Percentiles rank a stretch among this genome's conserved stretches.
phyloP scores from a whole-genome alignment of 2,329 filamentous ascomycete species.

The Periconia sp. region DNA sequence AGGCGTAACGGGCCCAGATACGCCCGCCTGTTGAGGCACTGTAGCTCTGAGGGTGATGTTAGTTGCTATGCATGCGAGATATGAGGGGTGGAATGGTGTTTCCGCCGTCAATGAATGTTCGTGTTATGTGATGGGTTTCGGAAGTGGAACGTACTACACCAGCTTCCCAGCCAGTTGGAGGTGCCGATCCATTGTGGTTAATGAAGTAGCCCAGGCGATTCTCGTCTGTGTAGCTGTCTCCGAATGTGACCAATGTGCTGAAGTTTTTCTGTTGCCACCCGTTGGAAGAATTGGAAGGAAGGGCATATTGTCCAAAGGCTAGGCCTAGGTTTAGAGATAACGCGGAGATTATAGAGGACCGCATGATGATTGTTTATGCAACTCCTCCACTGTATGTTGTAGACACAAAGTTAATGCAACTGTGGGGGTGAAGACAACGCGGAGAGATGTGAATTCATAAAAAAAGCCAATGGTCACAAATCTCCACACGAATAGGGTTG shows the following conservation, averaged over 20 bases:
- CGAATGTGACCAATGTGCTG: conserved; percentile 68
- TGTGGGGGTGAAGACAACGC: not conserved
- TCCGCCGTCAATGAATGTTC: not conserved
- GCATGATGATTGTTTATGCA: conserved; percentile 15
- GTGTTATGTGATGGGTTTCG: not conserved
- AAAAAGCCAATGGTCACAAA: not conserved
- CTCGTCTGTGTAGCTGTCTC: conserved; percentile 78
- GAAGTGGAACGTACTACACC: conserved; percentile 42
- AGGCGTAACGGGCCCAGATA: conserved; percentile 69
- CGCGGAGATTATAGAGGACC: conserved; percentile 18
- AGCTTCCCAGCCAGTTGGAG: conserved; percentile 62
- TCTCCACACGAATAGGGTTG: not conserved
- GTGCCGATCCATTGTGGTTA: conserved; percentile 56
- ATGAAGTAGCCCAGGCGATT: conserved; percentile 66
- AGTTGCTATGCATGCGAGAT: not conserved
- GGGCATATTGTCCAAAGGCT: conserved; percentile 14
- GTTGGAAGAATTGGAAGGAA: conserved; percentile 19
- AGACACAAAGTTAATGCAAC: not conserved
- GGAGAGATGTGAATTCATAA: not conserved
- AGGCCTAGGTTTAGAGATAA: conserved; percentile 24
- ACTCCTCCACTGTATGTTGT: too few relatives aligned
- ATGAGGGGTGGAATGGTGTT: not conserved
- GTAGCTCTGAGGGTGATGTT: conserved; percentile 40
- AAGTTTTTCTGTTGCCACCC: conserved; percentile 53
- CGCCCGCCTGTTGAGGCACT: conserved; percentile 65